A percentile compares a stretch with the other conserved stretches of the same genome.
These are phyloP conservation scores for Podospora bellae-mahoneyi DNA, from an alignment of 495 filamentous ascomycete genomes.

Conservation along the genomic window DNA sequence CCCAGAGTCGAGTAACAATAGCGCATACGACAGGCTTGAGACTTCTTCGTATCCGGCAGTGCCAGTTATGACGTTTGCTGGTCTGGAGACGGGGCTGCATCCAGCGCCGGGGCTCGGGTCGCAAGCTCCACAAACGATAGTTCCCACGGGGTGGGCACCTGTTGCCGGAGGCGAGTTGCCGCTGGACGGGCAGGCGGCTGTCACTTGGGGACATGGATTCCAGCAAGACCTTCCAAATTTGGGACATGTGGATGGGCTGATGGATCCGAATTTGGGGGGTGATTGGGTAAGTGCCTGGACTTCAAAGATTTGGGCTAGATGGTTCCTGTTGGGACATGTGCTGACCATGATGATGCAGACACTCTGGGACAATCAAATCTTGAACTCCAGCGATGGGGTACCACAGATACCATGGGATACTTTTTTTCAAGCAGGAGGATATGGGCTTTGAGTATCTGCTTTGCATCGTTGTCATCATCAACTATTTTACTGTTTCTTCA, in stretches of 20 bases:
- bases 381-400: constrained; percentile 20
- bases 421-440: constrained; percentile 22
- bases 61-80: background rate
- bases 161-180: background rate
- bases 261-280: constrained; percentile 18
- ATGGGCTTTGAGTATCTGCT: background rate
- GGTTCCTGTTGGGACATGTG: no score
- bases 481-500: background rate
- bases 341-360: constrained; percentile 12
- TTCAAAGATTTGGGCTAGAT: background rate
- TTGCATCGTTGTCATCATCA: background rate
- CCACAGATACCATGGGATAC: constrained; percentile 24
- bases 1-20: constrained; percentile 18
- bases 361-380: constrained; percentile 28
- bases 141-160: background rate
- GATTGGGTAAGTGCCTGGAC: constrained; percentile 27
- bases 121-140: background rate
- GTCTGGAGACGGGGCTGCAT: background rate
- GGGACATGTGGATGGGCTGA: constrained; percentile 16
- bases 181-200: background rate
- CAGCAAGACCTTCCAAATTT: constrained; percentile 3
- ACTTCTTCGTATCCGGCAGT: background rate
- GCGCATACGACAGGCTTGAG: background rate
- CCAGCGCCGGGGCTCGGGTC: background rate
- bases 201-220: background rate